These are phyloP conservation scores for Oryza punctata DNA, from an alignment of 176 grass and related monocot species.

Conservation along the genomic window DNA sequence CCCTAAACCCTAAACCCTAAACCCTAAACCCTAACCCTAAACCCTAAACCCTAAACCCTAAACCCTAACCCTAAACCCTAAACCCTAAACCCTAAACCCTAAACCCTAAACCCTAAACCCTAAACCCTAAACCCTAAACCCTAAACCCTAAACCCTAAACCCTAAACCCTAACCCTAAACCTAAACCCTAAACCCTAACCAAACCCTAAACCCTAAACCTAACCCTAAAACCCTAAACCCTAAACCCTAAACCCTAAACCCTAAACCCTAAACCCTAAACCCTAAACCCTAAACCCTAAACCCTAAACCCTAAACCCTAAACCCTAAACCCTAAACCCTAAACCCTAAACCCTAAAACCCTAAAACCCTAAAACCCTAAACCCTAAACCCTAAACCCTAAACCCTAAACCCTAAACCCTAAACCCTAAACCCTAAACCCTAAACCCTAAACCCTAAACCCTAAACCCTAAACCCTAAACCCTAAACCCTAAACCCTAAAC, in stretches of 20 bases:
- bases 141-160: neutral
- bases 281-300: neutral
- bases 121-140: neutral
- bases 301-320: neutral
- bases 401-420: neutral
- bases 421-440: neutral
- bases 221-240: neutral
- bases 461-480: neutral
- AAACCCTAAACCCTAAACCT: neutral
- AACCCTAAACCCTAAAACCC: neutral
- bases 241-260: neutral
- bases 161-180: neutral
- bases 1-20: neutral
- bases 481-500: neutral
- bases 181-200: too few relatives aligned
- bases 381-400: neutral
- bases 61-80: neutral
- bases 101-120: too few relatives aligned
- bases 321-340: neutral
- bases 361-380: neutral
- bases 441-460: neutral
- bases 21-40: neutral
- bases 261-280: neutral
- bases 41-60: neutral
- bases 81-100: neutral